Conservation (phyloP, 768 basidiomycete species). For the Phanerodontia chrysosporium region DNA sequence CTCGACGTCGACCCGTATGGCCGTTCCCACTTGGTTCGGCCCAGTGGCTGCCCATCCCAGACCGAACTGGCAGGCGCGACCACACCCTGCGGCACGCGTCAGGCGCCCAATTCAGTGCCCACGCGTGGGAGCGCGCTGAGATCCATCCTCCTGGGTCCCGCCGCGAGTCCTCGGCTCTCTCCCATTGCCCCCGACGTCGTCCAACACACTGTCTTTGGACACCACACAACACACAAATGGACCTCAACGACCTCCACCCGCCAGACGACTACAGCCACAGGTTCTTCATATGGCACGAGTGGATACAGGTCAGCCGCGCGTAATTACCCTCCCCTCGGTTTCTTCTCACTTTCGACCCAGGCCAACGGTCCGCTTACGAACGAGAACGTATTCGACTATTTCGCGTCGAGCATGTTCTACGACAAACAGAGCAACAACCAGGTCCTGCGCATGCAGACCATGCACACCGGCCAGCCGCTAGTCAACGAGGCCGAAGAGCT, state of each 20-base stretch:
- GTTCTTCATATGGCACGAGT: slow-evolving; percentile 90
- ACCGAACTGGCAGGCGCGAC: slow-evolving; percentile 7
- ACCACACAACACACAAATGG: slow-evolving; percentile 31
- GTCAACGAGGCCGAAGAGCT: slow-evolving; percentile 83
- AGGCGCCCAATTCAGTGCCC: slow-evolving; percentile 14
- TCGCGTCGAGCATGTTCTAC: slow-evolving; percentile 87
- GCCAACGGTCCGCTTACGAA: slow-evolving; percentile 73
- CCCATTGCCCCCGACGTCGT: neutral
- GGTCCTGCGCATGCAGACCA: slow-evolving; percentile 89
- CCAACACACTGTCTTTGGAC: neutral
- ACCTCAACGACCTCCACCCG: slow-evolving; percentile 65
- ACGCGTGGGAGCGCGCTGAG: slow-evolving; percentile 14
- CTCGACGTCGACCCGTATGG: slow-evolving; percentile 12
- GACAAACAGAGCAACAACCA: slow-evolving; percentile 94
- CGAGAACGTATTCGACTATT: slow-evolving; percentile 87
- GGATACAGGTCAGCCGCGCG: slow-evolving; percentile 58
- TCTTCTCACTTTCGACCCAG: slow-evolving; percentile 30
- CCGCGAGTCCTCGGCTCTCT: neutral
- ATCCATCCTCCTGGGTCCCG: neutral
- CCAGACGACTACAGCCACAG: slow-evolving; percentile 77
- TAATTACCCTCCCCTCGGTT: neutral
- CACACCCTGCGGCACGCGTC: slow-evolving; percentile 4
- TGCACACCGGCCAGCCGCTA: slow-evolving; percentile 74
- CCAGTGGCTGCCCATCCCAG: slow-evolving; percentile 1
- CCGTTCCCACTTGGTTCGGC: slow-evolving; percentile 17